A percentile compares a stretch with the other conserved stretches of the same genome.
Conservation (phyloP, 495 filamentous ascomycete species). For the Massariosphaeria phaeospora region DNA sequence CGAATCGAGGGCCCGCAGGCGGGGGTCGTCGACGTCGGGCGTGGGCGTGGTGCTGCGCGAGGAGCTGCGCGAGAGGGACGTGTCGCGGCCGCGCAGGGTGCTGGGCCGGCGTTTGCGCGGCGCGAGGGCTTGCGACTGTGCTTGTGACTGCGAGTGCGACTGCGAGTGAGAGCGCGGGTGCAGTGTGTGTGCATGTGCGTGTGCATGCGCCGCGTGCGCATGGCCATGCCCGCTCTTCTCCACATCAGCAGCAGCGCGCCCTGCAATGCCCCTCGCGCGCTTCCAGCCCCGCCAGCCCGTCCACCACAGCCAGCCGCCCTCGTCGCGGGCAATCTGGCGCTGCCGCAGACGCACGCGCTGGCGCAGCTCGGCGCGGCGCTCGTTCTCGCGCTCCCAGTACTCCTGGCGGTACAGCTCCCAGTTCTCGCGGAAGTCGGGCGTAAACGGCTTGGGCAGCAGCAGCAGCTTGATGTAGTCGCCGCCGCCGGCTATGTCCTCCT, state of each 20-base stretch:
- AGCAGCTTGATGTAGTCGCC: conserved; percentile 89
- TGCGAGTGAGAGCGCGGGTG: no score
- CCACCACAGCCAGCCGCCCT: conserved; percentile 82
- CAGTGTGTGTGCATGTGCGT: conserved; percentile 2
- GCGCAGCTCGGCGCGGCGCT: conserved; percentile 69
- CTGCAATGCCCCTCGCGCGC: conserved; percentile 16
- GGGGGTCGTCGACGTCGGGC: conserved; percentile 28
- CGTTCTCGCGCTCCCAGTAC: conserved; percentile 97
- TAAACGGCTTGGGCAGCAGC: conserved; percentile 89
- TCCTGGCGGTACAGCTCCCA: conserved; percentile 92
- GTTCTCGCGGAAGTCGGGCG: conserved; percentile 89
- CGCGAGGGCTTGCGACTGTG: conserved; percentile 7
- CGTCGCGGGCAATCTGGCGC: conserved; percentile 57
- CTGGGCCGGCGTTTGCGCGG: conserved; percentile 22
- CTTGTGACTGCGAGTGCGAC: conserved; percentile 12
- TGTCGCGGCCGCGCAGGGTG: conserved; percentile 22
- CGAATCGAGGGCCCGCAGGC: conserved; percentile 1
- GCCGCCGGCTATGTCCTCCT: conserved; percentile 81
- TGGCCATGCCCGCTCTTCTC: conserved; percentile 15
- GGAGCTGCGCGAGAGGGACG: conserved; percentile 20
- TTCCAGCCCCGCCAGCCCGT: conserved; percentile 59
- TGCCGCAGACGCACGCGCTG: conserved; percentile 61
- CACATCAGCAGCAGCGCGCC: conserved; percentile 2
- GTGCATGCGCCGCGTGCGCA: no score
- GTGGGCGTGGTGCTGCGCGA: conserved; percentile 31